phyloP scores from a whole-genome alignment of 2,329 filamentous ascomycete species.

The Penicillium italicum region DNA sequence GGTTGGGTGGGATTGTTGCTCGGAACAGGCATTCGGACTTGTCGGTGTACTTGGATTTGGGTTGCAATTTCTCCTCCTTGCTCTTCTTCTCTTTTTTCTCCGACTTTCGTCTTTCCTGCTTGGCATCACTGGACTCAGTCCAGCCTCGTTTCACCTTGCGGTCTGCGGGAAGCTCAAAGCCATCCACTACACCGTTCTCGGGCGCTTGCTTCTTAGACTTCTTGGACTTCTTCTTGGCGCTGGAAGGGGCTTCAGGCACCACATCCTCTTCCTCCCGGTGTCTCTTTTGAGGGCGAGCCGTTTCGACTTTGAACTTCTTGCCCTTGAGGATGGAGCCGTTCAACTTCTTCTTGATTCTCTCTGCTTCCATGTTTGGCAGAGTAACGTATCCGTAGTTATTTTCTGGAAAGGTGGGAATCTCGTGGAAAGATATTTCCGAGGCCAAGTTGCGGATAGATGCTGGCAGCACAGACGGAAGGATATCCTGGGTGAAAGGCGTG shows the following conservation, averaged over 20 bases:
- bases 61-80: conserved; percentile 55
- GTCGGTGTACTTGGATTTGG: conserved; percentile 75
- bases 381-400: conserved; percentile 87
- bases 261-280: conserved; percentile 41
- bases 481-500: conserved; percentile 72
- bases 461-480: conserved; percentile 70
- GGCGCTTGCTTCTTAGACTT: conserved; percentile 52
- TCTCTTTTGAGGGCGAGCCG: conserved; percentile 65
- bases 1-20: conserved; percentile 66
- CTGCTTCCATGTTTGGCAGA: conserved; percentile 73
- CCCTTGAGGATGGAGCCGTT: conserved; percentile 84
- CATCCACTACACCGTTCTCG: conserved; percentile 50
- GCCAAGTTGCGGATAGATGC: conserved; percentile 63
- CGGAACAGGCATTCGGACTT: conserved; percentile 81
- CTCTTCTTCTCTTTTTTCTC: conserved; percentile 53
- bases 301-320: conserved; percentile 77
- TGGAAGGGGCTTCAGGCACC: conserved; percentile 36
- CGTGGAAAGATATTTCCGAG: conserved; percentile 83
- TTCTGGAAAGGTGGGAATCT: conserved; percentile 82
- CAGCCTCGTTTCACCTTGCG: conserved; percentile 85
- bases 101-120: conserved; percentile 44
- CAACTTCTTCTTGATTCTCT: conserved; percentile 87
- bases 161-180: conserved; percentile 67
- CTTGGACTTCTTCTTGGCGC: conserved; percentile 44
- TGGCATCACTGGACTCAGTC: conserved; percentile 62